These are phyloP conservation scores for Euryodendron excelsum DNA, from an alignment of 148 eudicot genomes.

Conservation along the genomic window DNA sequence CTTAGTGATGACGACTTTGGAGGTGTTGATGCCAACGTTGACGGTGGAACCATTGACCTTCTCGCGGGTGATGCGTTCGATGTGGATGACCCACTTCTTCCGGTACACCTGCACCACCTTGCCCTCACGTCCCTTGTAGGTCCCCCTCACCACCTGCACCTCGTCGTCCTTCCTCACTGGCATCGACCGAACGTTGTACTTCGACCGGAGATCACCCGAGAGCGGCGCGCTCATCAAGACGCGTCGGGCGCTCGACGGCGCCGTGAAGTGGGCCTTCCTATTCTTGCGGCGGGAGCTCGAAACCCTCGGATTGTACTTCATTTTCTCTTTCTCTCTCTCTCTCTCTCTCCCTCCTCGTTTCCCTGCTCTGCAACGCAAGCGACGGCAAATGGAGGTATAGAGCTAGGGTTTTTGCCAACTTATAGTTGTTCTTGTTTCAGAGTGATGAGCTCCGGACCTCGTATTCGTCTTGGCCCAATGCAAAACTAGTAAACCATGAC, in stretches of 20 bases:
- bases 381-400: background rate
- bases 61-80: slow-evolving; percentile 70
- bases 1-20: slow-evolving; percentile 58
- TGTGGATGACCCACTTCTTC: slow-evolving; percentile 70
- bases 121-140: slow-evolving; percentile 76
- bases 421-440: background rate
- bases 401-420: slow-evolving; percentile 17
- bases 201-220: slow-evolving; percentile 55
- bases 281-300: slow-evolving; percentile 64
- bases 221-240: slow-evolving; percentile 64
- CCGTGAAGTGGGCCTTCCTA: slow-evolving; percentile 72
- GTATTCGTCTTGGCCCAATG: background rate
- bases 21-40: slow-evolving; percentile 60
- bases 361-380: background rate
- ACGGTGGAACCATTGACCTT: slow-evolving; percentile 75
- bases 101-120: slow-evolving; percentile 71
- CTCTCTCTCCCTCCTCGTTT: slow-evolving; percentile 1
- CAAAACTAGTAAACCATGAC: no score
- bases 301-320: slow-evolving; percentile 73
- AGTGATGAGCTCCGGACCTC: no score
- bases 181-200: slow-evolving; percentile 64
- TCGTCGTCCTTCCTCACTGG: slow-evolving; percentile 77
- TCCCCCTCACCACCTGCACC: slow-evolving; percentile 65
- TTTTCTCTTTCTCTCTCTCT: slow-evolving; percentile 26
- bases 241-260: slow-evolving; percentile 72